Percentiles rank a stretch among this genome's conserved stretches.
These are phyloP conservation scores for Trichocladium uniseriatum DNA, from an alignment of 495 filamentous ascomycete species.

Conservation along the genomic window DNA sequence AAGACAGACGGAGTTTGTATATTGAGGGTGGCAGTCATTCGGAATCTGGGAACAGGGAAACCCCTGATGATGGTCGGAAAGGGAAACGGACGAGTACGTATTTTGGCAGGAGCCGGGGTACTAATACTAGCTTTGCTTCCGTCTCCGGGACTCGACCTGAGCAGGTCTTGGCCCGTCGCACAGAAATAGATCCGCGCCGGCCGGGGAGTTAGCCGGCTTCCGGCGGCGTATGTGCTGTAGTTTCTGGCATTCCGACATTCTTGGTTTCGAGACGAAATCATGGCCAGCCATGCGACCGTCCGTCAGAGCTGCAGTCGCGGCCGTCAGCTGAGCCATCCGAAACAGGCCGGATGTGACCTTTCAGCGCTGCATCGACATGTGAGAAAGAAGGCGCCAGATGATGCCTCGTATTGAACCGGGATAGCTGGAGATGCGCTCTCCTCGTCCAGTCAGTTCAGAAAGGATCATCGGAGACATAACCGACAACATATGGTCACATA, in stretches of 20 bases:
- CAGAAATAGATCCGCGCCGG: background rate
- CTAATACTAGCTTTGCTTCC: background rate
- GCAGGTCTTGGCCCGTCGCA: background rate
- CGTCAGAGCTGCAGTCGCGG: background rate
- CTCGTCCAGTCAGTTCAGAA: background rate
- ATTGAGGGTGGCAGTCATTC: background rate
- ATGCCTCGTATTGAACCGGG: background rate
- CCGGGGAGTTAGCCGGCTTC: background rate
- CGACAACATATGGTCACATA: no score
- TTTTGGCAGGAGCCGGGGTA: no score
- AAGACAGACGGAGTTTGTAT: background rate
- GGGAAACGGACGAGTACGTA: background rate
- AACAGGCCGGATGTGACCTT: constrained; percentile 13
- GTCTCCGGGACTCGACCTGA: background rate
- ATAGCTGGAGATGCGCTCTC: background rate
- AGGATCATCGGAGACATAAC: no score
- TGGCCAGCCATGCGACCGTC: background rate
- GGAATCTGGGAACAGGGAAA: background rate
- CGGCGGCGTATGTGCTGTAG: constrained; percentile 6
- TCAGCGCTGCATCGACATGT: background rate
- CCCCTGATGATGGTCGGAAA: background rate
- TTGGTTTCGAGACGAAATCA: background rate
- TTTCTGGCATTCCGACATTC: background rate
- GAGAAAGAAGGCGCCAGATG: background rate
- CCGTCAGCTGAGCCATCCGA: constrained; percentile 8